Conservation (phyloP, 805 yeast genomes). For the Hanseniaspora nectarophila region DNA sequence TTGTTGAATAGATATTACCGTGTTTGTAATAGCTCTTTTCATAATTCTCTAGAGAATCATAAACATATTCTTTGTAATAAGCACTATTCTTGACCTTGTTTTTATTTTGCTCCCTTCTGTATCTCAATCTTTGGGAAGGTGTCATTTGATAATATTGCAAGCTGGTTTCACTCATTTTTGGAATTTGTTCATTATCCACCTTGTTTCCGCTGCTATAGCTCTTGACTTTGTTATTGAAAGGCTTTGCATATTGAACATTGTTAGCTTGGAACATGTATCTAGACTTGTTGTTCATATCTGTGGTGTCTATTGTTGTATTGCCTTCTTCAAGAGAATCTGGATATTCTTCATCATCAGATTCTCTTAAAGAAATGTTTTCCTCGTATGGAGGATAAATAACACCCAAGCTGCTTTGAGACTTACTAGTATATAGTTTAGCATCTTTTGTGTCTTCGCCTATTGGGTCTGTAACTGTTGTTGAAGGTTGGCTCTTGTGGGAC, state of each 20-base stretch:
- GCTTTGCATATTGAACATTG: neutral
- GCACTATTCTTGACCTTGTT: constrained; percentile 27
- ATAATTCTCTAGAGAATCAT: constrained; percentile 28
- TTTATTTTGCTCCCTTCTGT: constrained; percentile 31
- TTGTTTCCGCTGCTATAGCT: neutral
- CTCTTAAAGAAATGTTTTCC: neutral
- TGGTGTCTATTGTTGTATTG: neutral
- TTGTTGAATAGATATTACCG: constrained; percentile 13
- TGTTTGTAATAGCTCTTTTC: constrained; percentile 18
- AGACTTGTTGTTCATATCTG: neutral
- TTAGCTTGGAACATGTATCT: constrained; percentile 8
- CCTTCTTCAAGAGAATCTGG: neutral
- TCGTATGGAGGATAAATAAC: constrained; percentile 1
- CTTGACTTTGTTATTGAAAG: neutral
- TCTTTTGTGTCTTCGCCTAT: neutral
- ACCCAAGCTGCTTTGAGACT: neutral
- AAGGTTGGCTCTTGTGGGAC: constrained; percentile 14
- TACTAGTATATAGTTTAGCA: neutral
- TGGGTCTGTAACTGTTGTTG: neutral
- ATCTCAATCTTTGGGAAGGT: constrained; percentile 34
- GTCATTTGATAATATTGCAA: constrained; percentile 21
- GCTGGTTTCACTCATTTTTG: neutral
- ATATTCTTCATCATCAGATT: neutral
- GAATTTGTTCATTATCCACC: neutral
- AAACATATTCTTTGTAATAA: constrained; percentile 30